Evolutionary conservation across 2,329 filamentous ascomycete genomes (phyloP).

Genomic region (Pezicula rhizophila): DNA sequence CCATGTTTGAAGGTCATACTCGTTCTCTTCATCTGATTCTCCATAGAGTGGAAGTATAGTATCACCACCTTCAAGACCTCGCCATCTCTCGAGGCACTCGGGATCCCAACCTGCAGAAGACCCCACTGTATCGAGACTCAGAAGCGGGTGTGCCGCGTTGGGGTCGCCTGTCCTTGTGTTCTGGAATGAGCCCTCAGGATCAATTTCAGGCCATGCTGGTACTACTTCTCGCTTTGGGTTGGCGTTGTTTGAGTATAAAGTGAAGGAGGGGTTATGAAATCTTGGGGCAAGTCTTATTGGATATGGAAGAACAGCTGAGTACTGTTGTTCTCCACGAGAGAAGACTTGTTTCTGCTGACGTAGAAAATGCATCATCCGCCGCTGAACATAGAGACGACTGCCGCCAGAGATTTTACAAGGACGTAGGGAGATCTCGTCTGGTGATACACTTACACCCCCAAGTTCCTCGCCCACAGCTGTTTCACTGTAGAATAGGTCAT

Average conservation of each 20-base stretch:
- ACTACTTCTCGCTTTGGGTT: slow-evolving; percentile 22
- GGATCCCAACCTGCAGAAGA: slow-evolving; percentile 15
- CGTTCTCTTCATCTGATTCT: slow-evolving; percentile 45
- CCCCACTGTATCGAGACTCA: slow-evolving; percentile 6
- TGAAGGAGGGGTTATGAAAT: slow-evolving; percentile 26
- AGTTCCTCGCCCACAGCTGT: slow-evolving; percentile 23
- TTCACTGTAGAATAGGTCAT: slow-evolving; percentile 35
- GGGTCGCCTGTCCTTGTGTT: not conserved
- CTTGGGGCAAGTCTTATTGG: slow-evolving; percentile 14
- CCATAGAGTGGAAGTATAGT: slow-evolving; percentile 45
- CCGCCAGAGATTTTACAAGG: slow-evolving; percentile 33
- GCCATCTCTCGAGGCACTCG: slow-evolving; percentile 34
- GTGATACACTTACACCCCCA: slow-evolving; percentile 17
- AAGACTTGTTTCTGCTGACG: slow-evolving; percentile 13
- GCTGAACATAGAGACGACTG: slow-evolving; percentile 37
- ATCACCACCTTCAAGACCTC: slow-evolving; percentile 32
- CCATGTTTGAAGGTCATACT: slow-evolving; percentile 54
- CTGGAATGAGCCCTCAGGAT: slow-evolving; percentile 6
- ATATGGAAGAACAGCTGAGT: slow-evolving; percentile 24
- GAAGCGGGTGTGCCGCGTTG: slow-evolving; percentile 7
- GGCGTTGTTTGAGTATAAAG: slow-evolving; percentile 18
- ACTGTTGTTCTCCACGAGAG: slow-evolving; percentile 11
- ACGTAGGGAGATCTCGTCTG: slow-evolving; percentile 17
- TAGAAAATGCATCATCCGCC: slow-evolving; percentile 36
- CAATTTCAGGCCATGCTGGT: slow-evolving; percentile 24